Percentiles rank a stretch among this genome's conserved stretches.
phyloP scores from a whole-genome alignment of 768 basidiomycete species.

The Royoungia palumana region DNA sequence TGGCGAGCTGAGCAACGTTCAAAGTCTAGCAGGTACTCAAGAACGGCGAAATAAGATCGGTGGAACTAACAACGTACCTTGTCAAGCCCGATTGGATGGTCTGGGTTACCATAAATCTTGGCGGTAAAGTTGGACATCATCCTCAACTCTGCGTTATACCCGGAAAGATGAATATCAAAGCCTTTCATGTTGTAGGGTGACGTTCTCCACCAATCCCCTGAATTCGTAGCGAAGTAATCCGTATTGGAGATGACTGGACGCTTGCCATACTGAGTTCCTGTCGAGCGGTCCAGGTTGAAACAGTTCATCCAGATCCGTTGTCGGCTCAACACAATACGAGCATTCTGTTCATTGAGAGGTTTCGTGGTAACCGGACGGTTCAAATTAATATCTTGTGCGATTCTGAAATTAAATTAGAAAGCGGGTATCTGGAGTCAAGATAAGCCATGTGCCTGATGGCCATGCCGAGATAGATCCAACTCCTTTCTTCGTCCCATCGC shows the following conservation, averaged over 20 bases:
- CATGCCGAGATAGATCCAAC: constrained; percentile 86
- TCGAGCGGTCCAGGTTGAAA: constrained; percentile 87
- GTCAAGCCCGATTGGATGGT: constrained; percentile 72
- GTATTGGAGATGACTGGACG: constrained; percentile 71
- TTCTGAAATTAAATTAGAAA: constrained; percentile 41
- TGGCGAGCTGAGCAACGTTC: constrained; percentile 62
- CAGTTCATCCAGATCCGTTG: constrained; percentile 89
- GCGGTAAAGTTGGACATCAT: constrained; percentile 57
- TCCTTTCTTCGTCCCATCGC: constrained; percentile 86
- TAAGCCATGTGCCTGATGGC: constrained; percentile 64
- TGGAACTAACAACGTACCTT: constrained; percentile 42
- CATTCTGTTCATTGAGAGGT: constrained; percentile 75
- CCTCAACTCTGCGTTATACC: constrained; percentile 72
- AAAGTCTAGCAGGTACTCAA: constrained; percentile 41
- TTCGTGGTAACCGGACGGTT: constrained; percentile 73
- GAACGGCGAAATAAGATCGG: not conserved
- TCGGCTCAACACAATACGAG: constrained; percentile 84
- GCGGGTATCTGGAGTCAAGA: not conserved
- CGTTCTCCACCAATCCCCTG: constrained; percentile 65
- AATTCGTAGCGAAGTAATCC: constrained; percentile 74
- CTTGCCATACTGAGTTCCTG: constrained; percentile 86
- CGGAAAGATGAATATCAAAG: constrained; percentile 79
- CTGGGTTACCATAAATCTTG: constrained; percentile 69
- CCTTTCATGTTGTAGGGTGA: constrained; percentile 65
- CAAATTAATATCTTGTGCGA: constrained; percentile 87